Evolutionary conservation across 192 early-diverging fungal genomes (phyloP), one percentile per base, ranked within the genome.

Genomic region (Coemansia sp.): DNA sequence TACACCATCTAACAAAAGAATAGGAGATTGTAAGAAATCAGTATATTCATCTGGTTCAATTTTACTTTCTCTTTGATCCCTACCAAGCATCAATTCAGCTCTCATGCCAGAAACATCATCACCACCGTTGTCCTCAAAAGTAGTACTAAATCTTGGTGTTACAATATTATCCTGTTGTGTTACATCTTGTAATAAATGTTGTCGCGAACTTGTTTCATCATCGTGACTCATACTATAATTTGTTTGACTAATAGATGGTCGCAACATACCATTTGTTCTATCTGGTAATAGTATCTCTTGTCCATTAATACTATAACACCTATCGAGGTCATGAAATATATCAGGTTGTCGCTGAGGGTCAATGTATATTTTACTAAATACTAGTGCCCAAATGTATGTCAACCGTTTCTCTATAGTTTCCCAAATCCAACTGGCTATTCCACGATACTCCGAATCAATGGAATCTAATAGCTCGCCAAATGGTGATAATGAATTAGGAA

Each of bases 11-110:
- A 87, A 81, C 24, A 93, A 62, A 0, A 87, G 86, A 80, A 89
- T 88, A 6, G 91, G 88, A 9, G 91, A 90, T 68, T 93, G 86
- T 29, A 63, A 71, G 65, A 88, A 93, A 65, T 93, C 89, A 7
- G 91, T 93, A 53, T 85, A 88, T 27, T 84, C 66, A 51, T 87
- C 85, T 2, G 89, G 80, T 27, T 84, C 82, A 0, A 87, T 87
- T 29, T 80, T 79, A 42, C 84, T 87, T 54, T 89, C 85, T 11
- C 90, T 82, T 31, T 91, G 86, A 54, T 91, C 88, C 4, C 70
- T 54, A 19, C 69, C 78, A 20, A 81, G 58, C 63, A 72, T 75
- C 39, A 81, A 64, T 52, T 81, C 78, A 0, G 78, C 78, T 0
- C 78, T 51, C 75, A 78, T 71, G 5, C 24, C 52, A 8, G 17